These are phyloP conservation scores for Trametes meyenii DNA, from an alignment of 768 basidiomycete genomes.

Conservation along the genomic window DNA sequence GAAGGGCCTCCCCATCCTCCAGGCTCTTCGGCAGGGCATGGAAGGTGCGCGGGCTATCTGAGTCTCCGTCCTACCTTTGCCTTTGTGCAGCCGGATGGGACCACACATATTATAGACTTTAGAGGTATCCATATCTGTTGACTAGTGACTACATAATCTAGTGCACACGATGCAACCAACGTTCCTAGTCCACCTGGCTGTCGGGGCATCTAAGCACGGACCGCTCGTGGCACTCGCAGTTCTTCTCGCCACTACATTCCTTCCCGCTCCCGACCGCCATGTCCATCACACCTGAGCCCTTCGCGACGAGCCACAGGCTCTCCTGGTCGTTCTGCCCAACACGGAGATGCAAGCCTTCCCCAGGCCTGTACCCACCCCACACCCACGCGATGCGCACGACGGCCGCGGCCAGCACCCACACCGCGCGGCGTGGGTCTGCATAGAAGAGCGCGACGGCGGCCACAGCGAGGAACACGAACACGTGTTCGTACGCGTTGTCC, in stretches of 20 bases:
- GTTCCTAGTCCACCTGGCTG: neutral
- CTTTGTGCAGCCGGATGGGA: neutral
- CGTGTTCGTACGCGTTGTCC: constrained; percentile 38
- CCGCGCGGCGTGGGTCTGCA: neutral
- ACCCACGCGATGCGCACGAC: constrained; percentile 31
- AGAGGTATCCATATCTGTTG: neutral
- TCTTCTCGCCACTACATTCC: neutral
- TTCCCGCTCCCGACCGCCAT: neutral
- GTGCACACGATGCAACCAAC: no score
- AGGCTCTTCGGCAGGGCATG: constrained; percentile 36
- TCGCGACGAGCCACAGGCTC: constrained; percentile 37
- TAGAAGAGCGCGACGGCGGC: constrained; percentile 27
- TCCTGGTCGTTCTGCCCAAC: constrained; percentile 39
- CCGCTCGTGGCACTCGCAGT: no score
- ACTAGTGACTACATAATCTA: no score
- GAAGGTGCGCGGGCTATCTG: constrained; percentile 28
- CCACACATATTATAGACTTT: neutral
- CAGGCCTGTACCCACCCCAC: constrained; percentile 27
- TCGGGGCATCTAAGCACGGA: no score
- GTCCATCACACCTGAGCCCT: constrained; percentile 17
- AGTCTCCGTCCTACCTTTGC: no score
- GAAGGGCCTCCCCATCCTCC: constrained; percentile 28
- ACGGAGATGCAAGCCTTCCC: constrained; percentile 25
- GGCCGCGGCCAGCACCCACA: constrained; percentile 6
- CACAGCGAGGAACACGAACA: constrained; percentile 37